phyloP scores from a whole-genome alignment of 2,329 filamentous ascomycete genomes.

The Diaporthe helianthi region DNA sequence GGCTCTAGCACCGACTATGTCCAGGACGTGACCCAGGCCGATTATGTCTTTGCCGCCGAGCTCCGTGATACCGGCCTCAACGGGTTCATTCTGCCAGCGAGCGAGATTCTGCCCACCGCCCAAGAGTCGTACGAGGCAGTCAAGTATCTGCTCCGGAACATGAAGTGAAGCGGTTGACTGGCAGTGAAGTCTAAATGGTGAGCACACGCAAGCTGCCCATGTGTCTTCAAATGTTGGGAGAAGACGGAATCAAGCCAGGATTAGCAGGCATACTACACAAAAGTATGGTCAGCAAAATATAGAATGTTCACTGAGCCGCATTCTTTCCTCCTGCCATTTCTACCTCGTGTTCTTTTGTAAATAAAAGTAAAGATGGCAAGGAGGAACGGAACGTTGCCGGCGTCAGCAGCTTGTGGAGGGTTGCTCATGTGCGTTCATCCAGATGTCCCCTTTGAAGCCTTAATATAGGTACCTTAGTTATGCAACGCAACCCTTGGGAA shows the following conservation, averaged over 20 bases:
- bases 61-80: constrained; percentile 47
- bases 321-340: no score
- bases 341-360: background rate
- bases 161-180: constrained; percentile 41
- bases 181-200: background rate
- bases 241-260: background rate
- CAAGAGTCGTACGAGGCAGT: constrained; percentile 57
- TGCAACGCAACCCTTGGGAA: background rate
- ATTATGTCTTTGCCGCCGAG: constrained; percentile 51
- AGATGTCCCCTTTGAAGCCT: background rate
- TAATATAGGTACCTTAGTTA: no score
- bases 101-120: constrained; percentile 52
- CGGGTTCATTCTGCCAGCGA: constrained; percentile 52
- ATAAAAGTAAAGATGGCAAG: background rate
- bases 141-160: constrained; percentile 62
- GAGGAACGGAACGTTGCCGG: no score
- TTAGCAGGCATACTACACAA: background rate
- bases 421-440: no score
- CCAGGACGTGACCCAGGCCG: constrained; percentile 50
- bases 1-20: constrained; percentile 56
- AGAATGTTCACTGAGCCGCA: background rate
- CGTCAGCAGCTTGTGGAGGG: no score
- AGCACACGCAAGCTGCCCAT: background rate
- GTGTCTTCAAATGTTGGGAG: no score
- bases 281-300: background rate